Base-by-base conservation (phyloP, 345 rosid species). In the Lepidium africanum region DNA sequence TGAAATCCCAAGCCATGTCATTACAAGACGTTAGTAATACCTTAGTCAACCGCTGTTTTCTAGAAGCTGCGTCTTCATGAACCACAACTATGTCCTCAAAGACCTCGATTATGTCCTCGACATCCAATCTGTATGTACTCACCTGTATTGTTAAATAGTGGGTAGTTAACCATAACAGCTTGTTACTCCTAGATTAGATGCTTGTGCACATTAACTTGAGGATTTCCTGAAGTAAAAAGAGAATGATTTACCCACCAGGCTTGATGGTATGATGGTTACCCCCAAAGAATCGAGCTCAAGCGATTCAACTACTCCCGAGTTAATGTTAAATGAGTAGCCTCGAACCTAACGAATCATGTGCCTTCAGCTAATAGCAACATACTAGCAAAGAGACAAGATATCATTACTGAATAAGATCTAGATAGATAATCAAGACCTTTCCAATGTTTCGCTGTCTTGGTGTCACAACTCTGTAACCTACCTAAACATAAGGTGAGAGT, bases 281-380 rank as follows among this genome's bases (percentile, higher is more conserved):
- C 98, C 96, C 48, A 92, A 92, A 9, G 96, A 83, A 79, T 92
- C 98, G 12, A 92, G 85, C 80, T 88, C 96, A 14, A 92, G 93
- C 32, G 84, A 85, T 56, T 88, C 88, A 53, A 90, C 82, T 17
- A 79, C 73, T 64, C 97, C 98, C 3, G 98, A 85, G 78, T 81
- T 81, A 52, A 86, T 76, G 72, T 92, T 84, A 82, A 90, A 88
- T 10, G 88, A 73, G 80, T 85, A 92, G 54, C 97, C 96, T 59
- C 93, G 86, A 71, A 90, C 97, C 98, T 90, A 66, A 67, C 57
- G 10, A 42, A 61, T 6, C 39, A 30, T 69, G 3, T 46, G 60
- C 10, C 11, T 42, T 15, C 50, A 66, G 56, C 25, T 66, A 51
- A 23, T 41, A 41, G 19, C 42, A 66, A 73, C 36, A 35, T 35